Evolutionary conservation across 129 eudicot species (phyloP).

Genomic region (Helianthus tuberosus): DNA sequence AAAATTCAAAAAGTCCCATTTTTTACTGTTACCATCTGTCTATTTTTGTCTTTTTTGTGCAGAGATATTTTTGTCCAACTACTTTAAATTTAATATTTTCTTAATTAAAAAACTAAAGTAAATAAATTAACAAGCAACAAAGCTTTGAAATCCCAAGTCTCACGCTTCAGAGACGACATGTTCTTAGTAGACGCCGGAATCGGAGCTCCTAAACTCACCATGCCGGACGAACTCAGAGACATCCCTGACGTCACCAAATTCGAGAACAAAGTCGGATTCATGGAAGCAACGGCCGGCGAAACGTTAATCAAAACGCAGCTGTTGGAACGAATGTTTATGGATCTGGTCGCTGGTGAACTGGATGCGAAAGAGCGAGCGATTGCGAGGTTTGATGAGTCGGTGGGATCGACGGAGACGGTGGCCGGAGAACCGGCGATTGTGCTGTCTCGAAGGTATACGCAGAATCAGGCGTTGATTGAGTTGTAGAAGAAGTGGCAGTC

Average conservation of each 20-base stretch:
- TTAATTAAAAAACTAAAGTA: no score
- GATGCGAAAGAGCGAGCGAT: slow-evolving; percentile 40
- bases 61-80: no score
- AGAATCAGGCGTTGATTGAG: slow-evolving; percentile 34
- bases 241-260: slow-evolving; percentile 34
- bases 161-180: slow-evolving; percentile 40
- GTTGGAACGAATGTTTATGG: slow-evolving; percentile 52
- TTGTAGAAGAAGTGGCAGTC: slow-evolving; percentile 14
- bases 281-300: slow-evolving; percentile 33
- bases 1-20: no score
- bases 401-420: slow-evolving; percentile 38
- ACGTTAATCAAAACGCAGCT: slow-evolving; percentile 31
- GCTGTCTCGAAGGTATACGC: slow-evolving; percentile 26
- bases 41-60: no score
- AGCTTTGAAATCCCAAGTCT: slow-evolving; percentile 38
- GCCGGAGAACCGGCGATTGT: slow-evolving; percentile 38
- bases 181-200: slow-evolving; percentile 48
- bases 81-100: no score
- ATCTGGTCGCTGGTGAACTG: slow-evolving; percentile 53
- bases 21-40: no score
- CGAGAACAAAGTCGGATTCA: slow-evolving; percentile 44
- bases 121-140: slow-evolving; percentile 34
- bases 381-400: slow-evolving; percentile 42
- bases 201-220: slow-evolving; percentile 41
- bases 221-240: slow-evolving; percentile 37